phyloP scores from a whole-genome alignment of 768 basidiomycete species.

The Boletus rex-veris region DNA sequence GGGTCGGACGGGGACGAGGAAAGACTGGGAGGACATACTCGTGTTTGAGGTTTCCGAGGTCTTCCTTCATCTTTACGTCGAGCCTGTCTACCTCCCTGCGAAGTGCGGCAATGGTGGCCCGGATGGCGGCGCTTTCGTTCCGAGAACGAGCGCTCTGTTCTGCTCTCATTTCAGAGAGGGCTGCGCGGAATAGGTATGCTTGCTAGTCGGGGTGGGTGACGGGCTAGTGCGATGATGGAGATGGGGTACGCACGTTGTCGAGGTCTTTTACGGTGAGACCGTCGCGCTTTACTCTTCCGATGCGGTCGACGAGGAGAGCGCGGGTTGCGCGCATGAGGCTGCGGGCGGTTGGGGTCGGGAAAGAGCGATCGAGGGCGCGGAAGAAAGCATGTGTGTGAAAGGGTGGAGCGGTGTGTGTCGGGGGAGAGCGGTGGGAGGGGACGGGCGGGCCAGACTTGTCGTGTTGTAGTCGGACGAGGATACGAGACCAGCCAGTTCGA shows the following conservation, averaged over 20 bases:
- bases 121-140: constrained; percentile 81
- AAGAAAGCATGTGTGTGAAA: constrained; percentile 85
- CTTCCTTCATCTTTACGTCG: constrained; percentile 91
- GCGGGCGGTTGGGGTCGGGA: constrained; percentile 68
- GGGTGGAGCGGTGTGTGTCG: constrained; percentile 61
- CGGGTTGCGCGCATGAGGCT: constrained; percentile 83
- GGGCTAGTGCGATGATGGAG: background rate
- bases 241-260: constrained; percentile 59
- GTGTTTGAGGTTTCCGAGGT: constrained; percentile 82
- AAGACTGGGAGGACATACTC: constrained; percentile 56
- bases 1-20: background rate
- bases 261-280: constrained; percentile 74
- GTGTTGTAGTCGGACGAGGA: constrained; percentile 15
- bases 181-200: constrained; percentile 94
- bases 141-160: constrained; percentile 79
- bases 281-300: constrained; percentile 66
- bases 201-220: constrained; percentile 47
- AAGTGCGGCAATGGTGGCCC: constrained; percentile 69
- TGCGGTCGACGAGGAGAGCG: constrained; percentile 73
- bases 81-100: constrained; percentile 84
- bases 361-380: constrained; percentile 63
- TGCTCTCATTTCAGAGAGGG: constrained; percentile 83
- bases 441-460: constrained; percentile 16
- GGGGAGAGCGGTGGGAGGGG: constrained; percentile 15
- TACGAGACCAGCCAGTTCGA: constrained; percentile 5